Conservation (phyloP, 768 basidiomycete genomes). For the Boletus subcaerulescens region DNA sequence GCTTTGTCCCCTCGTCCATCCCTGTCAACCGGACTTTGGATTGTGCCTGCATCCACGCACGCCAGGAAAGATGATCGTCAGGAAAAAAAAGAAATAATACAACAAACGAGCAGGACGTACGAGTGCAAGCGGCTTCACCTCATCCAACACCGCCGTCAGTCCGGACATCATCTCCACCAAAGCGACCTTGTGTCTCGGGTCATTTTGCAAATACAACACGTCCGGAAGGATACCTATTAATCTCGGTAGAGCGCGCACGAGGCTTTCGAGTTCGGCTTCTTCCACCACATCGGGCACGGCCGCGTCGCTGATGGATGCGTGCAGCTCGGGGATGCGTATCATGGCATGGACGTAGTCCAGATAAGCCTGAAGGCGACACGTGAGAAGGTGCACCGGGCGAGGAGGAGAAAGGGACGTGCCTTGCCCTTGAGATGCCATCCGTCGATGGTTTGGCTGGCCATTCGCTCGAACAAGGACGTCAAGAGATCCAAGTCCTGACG, state of each 20-base stretch:
- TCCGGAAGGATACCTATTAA: slow-evolving; percentile 69
- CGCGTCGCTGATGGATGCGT: slow-evolving; percentile 42
- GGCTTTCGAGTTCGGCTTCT: slow-evolving; percentile 54
- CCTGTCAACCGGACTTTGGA: slow-evolving; percentile 44
- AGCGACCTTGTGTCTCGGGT: slow-evolving; percentile 68
- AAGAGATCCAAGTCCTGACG: slow-evolving; percentile 54
- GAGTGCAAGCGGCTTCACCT: slow-evolving; percentile 55
- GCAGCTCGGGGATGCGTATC: slow-evolving; percentile 55
- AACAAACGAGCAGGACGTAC: slow-evolving; percentile 38
- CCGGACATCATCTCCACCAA: slow-evolving; percentile 68
- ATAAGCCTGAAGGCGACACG: slow-evolving; percentile 45
- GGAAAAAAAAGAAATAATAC: background rate
- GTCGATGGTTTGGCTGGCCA: slow-evolving; percentile 55
- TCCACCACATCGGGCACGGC: slow-evolving; percentile 45
- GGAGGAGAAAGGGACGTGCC: slow-evolving; percentile 38
- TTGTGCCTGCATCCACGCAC: slow-evolving; percentile 27
- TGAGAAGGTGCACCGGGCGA: slow-evolving; percentile 2
- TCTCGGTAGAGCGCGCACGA: slow-evolving; percentile 57
- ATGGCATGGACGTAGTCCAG: slow-evolving; percentile 70
- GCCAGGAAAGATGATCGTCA: background rate
- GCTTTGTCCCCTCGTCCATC: slow-evolving; percentile 55
- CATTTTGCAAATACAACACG: slow-evolving; percentile 52
- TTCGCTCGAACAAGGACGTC: slow-evolving; percentile 61
- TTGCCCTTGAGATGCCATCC: slow-evolving; percentile 86
- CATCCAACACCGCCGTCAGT: slow-evolving; percentile 59